These are phyloP conservation scores for Neocallimastix lanati DNA, from an alignment of 192 early-diverging fungal genomes.

Conservation along the genomic window DNA sequence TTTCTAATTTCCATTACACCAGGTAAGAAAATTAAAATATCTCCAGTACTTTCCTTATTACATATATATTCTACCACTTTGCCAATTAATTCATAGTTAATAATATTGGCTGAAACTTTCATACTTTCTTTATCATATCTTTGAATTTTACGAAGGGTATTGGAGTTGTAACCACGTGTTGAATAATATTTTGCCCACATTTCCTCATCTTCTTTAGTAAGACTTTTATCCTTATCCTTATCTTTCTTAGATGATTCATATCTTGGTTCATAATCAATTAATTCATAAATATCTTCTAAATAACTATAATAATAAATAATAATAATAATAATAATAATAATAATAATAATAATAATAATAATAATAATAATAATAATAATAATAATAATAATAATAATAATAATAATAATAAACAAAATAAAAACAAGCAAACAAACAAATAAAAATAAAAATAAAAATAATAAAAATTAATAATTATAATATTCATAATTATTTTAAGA, in stretches of 20 bases:
- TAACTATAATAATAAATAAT: not conserved
- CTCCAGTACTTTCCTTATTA: slow-evolving; percentile 16
- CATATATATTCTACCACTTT: not conserved
- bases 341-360: too few species aligned
- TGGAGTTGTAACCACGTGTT: slow-evolving; percentile 21
- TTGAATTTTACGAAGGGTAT: slow-evolving; percentile 24
- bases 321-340: too few species aligned
- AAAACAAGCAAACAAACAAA: slow-evolving; percentile 18
- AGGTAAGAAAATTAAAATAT: slow-evolving; percentile 53
- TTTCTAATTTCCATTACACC: slow-evolving; percentile 54
- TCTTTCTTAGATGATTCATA: not conserved
- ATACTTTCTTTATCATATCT: not conserved
- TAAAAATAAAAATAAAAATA: not conserved
- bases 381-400: too few species aligned
- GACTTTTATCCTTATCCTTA: slow-evolving; percentile 19
- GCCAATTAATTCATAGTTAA: not conserved
- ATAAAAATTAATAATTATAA: too few species aligned
- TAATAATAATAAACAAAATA: too few species aligned
- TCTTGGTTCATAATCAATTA: not conserved
- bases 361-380: too few species aligned
- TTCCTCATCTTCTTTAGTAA: slow-evolving; percentile 9
- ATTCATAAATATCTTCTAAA: not conserved
- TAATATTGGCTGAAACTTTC: not conserved
- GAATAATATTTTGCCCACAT: slow-evolving; percentile 17
- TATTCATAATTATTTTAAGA: too few species aligned